Conservation (phyloP, 352 stramenopile genomes). For the Pythium periplocum region DNA sequence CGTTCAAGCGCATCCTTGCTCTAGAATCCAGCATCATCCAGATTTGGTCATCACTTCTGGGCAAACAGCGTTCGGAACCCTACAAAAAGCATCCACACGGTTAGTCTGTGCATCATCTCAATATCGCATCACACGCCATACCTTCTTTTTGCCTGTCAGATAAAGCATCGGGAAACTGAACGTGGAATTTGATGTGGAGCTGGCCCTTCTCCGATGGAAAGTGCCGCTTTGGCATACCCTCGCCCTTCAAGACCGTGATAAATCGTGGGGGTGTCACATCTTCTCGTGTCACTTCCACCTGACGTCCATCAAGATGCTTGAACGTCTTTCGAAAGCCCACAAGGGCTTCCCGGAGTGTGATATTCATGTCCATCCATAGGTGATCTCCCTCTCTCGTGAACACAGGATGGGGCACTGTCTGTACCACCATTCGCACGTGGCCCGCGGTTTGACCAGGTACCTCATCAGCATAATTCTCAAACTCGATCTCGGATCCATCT, state of each 20-base stretch:
- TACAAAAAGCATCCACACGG: slow-evolving; percentile 1
- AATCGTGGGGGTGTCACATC: slow-evolving; percentile 91
- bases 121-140: neutral
- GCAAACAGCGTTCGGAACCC: slow-evolving; percentile 19
- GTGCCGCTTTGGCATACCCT: slow-evolving; percentile 95
- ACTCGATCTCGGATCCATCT: slow-evolving; percentile 91
- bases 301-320: slow-evolving; percentile 91
- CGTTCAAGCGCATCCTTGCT: too few relatives aligned
- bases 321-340: slow-evolving; percentile 91
- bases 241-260: slow-evolving; percentile 81
- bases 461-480: slow-evolving; percentile 90
- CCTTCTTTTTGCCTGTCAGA: slow-evolving; percentile 75
- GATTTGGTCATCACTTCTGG: slow-evolving; percentile 4
- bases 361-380: slow-evolving; percentile 94
- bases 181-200: slow-evolving; percentile 95
- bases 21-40: too few relatives aligned
- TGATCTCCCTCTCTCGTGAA: slow-evolving; percentile 94
- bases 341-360: slow-evolving; percentile 93
- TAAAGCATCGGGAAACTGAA: slow-evolving; percentile 91
- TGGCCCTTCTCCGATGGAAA: slow-evolving; percentile 79
- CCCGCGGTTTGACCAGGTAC: slow-evolving; percentile 86
- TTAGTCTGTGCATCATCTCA: neutral
- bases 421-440: slow-evolving; percentile 90
- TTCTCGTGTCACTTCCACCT: slow-evolving; percentile 85
- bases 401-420: slow-evolving; percentile 75